Conservation (phyloP, 345 rosid genomes). For the Pugionium cornutum region DNA sequence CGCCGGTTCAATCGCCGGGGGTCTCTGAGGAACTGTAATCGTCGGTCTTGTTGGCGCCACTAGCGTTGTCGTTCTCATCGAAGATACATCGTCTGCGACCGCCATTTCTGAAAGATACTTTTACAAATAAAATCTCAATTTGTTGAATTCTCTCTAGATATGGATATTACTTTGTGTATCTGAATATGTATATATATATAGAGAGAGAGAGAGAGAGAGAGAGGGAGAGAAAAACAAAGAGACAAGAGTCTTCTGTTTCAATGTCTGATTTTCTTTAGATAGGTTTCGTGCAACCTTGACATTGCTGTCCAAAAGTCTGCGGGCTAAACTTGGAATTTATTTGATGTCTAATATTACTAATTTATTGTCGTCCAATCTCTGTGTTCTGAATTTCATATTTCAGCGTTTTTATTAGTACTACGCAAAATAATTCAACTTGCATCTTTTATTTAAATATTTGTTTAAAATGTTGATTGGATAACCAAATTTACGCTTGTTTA, state of each 20-base stretch:
- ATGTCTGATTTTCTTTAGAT: slow-evolving; percentile 27
- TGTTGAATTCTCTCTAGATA: slow-evolving; percentile 15
- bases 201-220: not conserved
- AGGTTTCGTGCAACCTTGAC: slow-evolving; percentile 44
- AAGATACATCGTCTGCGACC: slow-evolving; percentile 41
- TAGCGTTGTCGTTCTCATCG: slow-evolving; percentile 35
- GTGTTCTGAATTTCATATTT: slow-evolving; percentile 26
- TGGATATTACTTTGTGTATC: slow-evolving; percentile 9
- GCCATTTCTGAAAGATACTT: slow-evolving; percentile 44
- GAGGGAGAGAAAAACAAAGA: slow-evolving; percentile 7
- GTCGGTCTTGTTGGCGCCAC: slow-evolving; percentile 59
- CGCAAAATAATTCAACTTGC: slow-evolving; percentile 32
- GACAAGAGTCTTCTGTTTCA: slow-evolving; percentile 42
- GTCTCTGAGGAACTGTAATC: slow-evolving; percentile 69
- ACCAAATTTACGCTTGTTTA: slow-evolving; percentile 29
- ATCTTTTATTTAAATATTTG: not conserved
- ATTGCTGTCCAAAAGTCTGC: slow-evolving; percentile 37
- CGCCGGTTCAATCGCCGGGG: slow-evolving; percentile 53
- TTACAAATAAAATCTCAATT: not conserved
- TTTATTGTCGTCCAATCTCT: slow-evolving; percentile 33
- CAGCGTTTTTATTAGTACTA: slow-evolving; percentile 2
- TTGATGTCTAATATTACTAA: slow-evolving; percentile 11
- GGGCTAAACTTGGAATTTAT: slow-evolving; percentile 29
- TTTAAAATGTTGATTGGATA: slow-evolving; percentile 16
- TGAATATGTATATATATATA: slow-evolving; percentile 5